These are phyloP conservation scores for Amanita brunnescens DNA, from an alignment of 768 basidiomycete species.

Conservation along the genomic window DNA sequence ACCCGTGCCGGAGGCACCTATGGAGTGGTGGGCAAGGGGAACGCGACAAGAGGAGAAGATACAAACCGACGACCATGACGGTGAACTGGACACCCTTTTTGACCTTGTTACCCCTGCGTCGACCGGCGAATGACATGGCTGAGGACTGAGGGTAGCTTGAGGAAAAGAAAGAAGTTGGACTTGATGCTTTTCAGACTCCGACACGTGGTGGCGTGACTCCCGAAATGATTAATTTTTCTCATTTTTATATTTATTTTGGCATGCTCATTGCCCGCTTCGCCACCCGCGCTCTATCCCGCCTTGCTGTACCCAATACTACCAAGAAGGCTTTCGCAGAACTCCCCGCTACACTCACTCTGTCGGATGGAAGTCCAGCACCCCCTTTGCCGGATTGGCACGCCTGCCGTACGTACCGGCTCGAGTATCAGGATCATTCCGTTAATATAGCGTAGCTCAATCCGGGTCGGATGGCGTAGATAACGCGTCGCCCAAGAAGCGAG, in stretches of 20 bases:
- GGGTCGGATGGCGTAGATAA: too few species aligned
- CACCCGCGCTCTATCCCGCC: not conserved
- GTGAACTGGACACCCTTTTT: slow-evolving; percentile 99
- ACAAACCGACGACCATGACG: slow-evolving; percentile 92
- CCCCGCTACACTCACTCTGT: slow-evolving; percentile 35
- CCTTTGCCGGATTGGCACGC: slow-evolving; percentile 36
- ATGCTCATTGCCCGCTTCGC: slow-evolving; percentile 3
- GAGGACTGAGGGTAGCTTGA: slow-evolving; percentile 12
- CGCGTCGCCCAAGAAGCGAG: slow-evolving; percentile 7
- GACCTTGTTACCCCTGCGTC: slow-evolving; percentile 87
- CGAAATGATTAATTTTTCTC: not conserved
- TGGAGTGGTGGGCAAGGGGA: slow-evolving; percentile 14
- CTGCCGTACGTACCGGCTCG: too few species aligned
- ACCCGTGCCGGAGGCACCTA: slow-evolving; percentile 95
- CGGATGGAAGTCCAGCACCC: slow-evolving; percentile 33
- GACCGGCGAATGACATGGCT: slow-evolving; percentile 76
- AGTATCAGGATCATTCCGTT: not conserved
- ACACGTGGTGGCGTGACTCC: slow-evolving; percentile 22
- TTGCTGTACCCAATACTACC: not conserved
- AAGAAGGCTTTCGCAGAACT: slow-evolving; percentile 45
- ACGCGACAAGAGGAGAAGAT: slow-evolving; percentile 8
- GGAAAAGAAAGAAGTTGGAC: slow-evolving; percentile 18
- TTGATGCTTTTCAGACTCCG: slow-evolving; percentile 15
- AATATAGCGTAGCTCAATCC: not conserved
- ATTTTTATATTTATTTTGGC: slow-evolving; percentile 2